These are phyloP conservation scores for Yueomyces sp. DNA, from an alignment of 1,139 yeast genomes.

Conservation along the genomic window DNA sequence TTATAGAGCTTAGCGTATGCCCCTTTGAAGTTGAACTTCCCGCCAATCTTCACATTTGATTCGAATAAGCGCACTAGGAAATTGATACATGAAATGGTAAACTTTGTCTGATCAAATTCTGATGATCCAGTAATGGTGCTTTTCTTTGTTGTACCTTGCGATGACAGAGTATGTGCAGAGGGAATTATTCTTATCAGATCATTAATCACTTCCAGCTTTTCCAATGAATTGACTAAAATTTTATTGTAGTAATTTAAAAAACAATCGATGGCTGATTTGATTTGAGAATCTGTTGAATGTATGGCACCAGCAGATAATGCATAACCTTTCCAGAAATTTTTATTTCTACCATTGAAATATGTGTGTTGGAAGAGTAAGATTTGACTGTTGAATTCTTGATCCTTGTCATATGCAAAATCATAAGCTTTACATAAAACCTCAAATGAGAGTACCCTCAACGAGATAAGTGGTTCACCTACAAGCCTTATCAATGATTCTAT, in stretches of 20 bases:
- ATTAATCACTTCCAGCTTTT: slow-evolving; percentile 7
- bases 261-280: slow-evolving; percentile 33
- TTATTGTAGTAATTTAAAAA: slow-evolving; percentile 28
- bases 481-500: slow-evolving; percentile 33
- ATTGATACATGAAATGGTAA: slow-evolving; percentile 17
- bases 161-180: slow-evolving; percentile 8
- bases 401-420: neutral
- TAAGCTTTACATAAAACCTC: slow-evolving; percentile 2
- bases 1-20: slow-evolving; percentile 44
- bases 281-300: slow-evolving; percentile 38
- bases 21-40: slow-evolving; percentile 27
- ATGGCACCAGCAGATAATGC: slow-evolving; percentile 48
- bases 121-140: slow-evolving; percentile 4
- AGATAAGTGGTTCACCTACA: slow-evolving; percentile 39
- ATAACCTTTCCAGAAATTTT: slow-evolving; percentile 43
- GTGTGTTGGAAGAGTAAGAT: slow-evolving; percentile 10
- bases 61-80: slow-evolving; percentile 24
- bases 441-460: slow-evolving; percentile 24
- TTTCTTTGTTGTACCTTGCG: slow-evolving; percentile 10
- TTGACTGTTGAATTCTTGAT: slow-evolving; percentile 4
- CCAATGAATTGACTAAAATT: neutral
- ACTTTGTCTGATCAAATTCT: slow-evolving; percentile 9
- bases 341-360: slow-evolving; percentile 4
- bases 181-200: slow-evolving; percentile 12
- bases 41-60: slow-evolving; percentile 24